phyloP scores from a whole-genome alignment of 2,329 filamentous ascomycete species.

The Fusarium chuoi region DNA sequence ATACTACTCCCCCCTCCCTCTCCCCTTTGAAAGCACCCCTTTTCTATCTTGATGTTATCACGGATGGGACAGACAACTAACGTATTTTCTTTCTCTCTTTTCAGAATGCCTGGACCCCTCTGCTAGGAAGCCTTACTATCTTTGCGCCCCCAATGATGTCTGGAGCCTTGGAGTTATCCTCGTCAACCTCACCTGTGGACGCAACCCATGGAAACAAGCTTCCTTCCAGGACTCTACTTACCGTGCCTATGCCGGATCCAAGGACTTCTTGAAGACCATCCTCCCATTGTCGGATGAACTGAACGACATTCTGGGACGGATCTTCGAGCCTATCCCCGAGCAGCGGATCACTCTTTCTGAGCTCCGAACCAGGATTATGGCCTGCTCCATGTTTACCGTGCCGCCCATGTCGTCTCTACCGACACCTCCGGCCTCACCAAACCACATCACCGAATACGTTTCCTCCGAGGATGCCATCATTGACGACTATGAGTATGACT shows the following conservation, averaged over 20 bases:
- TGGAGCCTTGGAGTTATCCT: slow-evolving; percentile 99
- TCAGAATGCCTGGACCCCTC: slow-evolving; percentile 90
- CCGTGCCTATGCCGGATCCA: slow-evolving; percentile 85
- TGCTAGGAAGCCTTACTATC: slow-evolving; percentile 80
- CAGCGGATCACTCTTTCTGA: slow-evolving; percentile 85
- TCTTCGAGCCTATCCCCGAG: slow-evolving; percentile 88
- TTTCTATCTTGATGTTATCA: slow-evolving; percentile 4
- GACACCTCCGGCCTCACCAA: slow-evolving; percentile 56
- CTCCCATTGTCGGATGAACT: slow-evolving; percentile 90
- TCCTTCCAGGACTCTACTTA: slow-evolving; percentile 95
- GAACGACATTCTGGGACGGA: slow-evolving; percentile 84
- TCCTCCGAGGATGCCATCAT: slow-evolving; percentile 58
- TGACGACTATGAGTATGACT: slow-evolving; percentile 56
- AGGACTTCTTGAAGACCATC: slow-evolving; percentile 90
- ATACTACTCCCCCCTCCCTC: slow-evolving; percentile 43
- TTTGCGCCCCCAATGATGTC: slow-evolving; percentile 93
- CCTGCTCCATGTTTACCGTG: slow-evolving; percentile 79
- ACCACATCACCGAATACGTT: slow-evolving; percentile 58
- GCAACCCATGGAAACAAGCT: slow-evolving; percentile 98
- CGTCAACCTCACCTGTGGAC: slow-evolving; percentile 96
- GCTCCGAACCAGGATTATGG: slow-evolving; percentile 78
- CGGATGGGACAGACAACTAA: slow-evolving; percentile 39
- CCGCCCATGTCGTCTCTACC: slow-evolving; percentile 50
- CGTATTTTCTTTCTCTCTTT: slow-evolving; percentile 39
- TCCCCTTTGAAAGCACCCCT: slow-evolving; percentile 13